Conservation (phyloP, 2,329 filamentous ascomycete species). For the Cordyceps cicadae region DNA sequence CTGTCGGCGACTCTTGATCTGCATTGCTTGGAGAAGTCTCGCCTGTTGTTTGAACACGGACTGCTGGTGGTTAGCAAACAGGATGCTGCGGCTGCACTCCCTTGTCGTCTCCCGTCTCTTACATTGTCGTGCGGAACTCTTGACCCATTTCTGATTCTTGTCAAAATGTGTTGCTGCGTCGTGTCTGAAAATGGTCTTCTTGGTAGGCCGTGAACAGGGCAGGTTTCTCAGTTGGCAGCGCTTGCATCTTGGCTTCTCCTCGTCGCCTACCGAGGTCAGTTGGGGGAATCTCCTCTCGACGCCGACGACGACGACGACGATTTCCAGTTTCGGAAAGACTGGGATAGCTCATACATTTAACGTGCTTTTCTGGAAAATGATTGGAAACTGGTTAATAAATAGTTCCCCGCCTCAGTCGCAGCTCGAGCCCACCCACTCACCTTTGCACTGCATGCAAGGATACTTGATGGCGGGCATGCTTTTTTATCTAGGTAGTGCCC, state of each 20-base stretch:
- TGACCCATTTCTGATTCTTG: conserved; percentile 30
- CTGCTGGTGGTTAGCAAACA: background rate
- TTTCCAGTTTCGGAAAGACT: background rate
- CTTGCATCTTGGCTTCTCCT: conserved; percentile 28
- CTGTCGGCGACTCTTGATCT: background rate
- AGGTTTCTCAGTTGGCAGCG: conserved; percentile 26
- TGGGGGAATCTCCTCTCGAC: too few species aligned
- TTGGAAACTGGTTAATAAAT: conserved; percentile 9
- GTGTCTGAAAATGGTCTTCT: conserved; percentile 30
- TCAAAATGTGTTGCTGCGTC: conserved; percentile 25
- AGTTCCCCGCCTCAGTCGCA: background rate
- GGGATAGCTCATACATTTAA: conserved; percentile 17
- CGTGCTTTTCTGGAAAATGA: conserved; percentile 17
- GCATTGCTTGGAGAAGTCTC: background rate
- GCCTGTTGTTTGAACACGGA: conserved; percentile 11
- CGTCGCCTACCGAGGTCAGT: conserved; percentile 24
- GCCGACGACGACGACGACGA: background rate
- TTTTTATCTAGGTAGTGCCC: conserved; percentile 1
- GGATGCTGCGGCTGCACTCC: background rate
- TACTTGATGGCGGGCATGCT: conserved; percentile 20
- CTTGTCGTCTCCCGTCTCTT: conserved; percentile 14
- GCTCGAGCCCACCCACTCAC: conserved; percentile 12
- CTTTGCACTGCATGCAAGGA: conserved; percentile 19
- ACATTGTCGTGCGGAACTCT: conserved; percentile 28
- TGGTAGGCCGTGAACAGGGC: conserved; percentile 26